Evolutionary conservation across 495 filamentous ascomycete species (phyloP).

Genomic region (Glonium stellatum): DNA sequence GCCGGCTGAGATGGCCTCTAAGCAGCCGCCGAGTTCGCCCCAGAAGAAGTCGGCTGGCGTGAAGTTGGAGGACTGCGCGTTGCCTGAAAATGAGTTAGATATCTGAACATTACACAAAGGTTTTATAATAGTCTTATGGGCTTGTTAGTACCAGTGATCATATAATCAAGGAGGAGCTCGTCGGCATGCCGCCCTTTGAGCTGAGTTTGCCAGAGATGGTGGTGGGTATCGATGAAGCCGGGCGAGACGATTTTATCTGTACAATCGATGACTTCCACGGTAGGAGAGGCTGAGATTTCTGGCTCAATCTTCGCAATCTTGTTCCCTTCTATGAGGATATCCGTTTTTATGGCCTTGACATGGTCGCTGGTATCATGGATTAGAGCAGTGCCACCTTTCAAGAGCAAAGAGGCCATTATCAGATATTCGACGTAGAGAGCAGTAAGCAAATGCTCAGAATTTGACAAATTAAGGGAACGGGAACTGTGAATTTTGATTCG

Average conservation of each 20-base stretch:
- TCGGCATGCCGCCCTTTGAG: slow-evolving; percentile 40
- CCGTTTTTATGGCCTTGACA: slow-evolving; percentile 16
- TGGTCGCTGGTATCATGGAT: slow-evolving; percentile 19
- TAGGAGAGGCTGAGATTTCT: slow-evolving; percentile 10
- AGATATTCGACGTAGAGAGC: not conserved
- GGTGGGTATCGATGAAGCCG: slow-evolving; percentile 55
- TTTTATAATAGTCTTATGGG: too few species aligned
- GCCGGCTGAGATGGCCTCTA: slow-evolving; percentile 49
- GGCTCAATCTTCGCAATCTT: slow-evolving; percentile 27
- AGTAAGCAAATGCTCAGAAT: too few species aligned
- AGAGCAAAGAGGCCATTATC: not conserved
- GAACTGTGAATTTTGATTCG: too few species aligned
- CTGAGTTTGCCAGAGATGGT: slow-evolving; percentile 53
- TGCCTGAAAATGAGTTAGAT: slow-evolving; percentile 22
- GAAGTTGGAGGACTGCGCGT: slow-evolving; percentile 35
- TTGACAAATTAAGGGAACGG: too few species aligned
- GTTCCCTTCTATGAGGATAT: slow-evolving; percentile 33
- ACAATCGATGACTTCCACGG: slow-evolving; percentile 43
- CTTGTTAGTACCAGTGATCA: slow-evolving; percentile 32
- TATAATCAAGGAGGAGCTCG: slow-evolving; percentile 39
- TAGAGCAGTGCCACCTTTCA: slow-evolving; percentile 12
- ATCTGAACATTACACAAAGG: not conserved
- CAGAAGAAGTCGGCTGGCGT: slow-evolving; percentile 47
- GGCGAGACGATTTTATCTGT: slow-evolving; percentile 51
- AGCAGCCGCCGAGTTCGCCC: slow-evolving; percentile 47